Base-by-base conservation (phyloP, 441 rosid genomes). In the Populus tomentosa region DNA sequence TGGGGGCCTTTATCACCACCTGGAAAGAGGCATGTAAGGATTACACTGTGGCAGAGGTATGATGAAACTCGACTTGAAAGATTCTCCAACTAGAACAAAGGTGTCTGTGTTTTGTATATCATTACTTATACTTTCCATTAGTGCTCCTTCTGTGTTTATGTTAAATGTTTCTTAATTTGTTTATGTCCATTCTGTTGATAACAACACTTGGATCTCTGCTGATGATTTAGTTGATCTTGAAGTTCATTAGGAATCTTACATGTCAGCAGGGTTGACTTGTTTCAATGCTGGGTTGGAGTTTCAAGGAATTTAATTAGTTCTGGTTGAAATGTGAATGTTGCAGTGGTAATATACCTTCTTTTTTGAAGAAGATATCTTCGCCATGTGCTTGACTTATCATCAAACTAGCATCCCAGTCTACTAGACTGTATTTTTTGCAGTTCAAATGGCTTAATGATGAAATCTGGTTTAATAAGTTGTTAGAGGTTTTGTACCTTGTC, bases 11-110 rank as follows among this genome's bases (percentile, higher is more conserved):
- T 85, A 87, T 92, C 82, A 84, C 97, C 79, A 92, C 90, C 36
- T 97, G 98, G 98, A 94, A 91, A 87, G 94, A 87, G 74, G 84
- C 92, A 46, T 97, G 97, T 81, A 87, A 83, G 82, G 93, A 88
- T 81, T 83, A 85, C 70, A 78, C 86, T 77, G 83, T 85, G 50
- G 77, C 81, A 59, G 88, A 87, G 86, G 99, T 92, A 81, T 21
- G 81, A 71, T 32, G 66, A 71, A 74, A 18, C 56, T 50, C 7
- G 18, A 46, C 53, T 46, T 46, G 53, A 46, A 46, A 46, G 56
- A 46, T 14, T 3, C 18, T 46, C 56, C 56, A 46, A 46, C 20
- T 46, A 46, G 56, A 46, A 14, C 20, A 46, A 46, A 14, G 56
- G 16, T 46, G 56, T 14, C 56, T 46, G 56, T 46, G 56, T 46